Evolutionary conservation across 345 rosid species (phyloP), one percentile per base, ranked within the genome.

Genomic region (Boechera divaricarpa): DNA sequence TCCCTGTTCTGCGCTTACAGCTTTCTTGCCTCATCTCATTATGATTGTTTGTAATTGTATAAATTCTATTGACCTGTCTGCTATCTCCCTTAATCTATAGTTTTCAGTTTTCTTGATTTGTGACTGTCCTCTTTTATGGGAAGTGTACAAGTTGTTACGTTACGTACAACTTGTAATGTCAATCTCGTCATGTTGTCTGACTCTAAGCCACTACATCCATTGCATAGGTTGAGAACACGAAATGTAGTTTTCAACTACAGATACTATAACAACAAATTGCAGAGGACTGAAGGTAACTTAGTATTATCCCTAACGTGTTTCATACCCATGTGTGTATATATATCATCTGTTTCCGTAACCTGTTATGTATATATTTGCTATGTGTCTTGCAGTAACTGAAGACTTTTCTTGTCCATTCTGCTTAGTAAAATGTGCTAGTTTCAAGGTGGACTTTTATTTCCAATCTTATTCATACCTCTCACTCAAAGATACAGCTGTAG

Each of bases 371-470:
- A 73, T 38, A 2, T 72, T 65, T 76, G 53, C 54, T 77, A 24
- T 81, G 35, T 80, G 47, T 58, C 53, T 76, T 83, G 88, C 96
- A 93, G 99, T 93, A 72, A 96, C 99, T 45, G 99, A 93, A 89
- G 98, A 96, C 77, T 96, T 91, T 82, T 85, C 98, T 57, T 93
- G 99, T 82, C 96, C 99, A 74, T 91, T 96, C 81, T 93, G 99
- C 88, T 86, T 96, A 85, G 92, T 87, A 56, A 96, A 90, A 82
- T 96, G 98, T 79, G 93, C 85, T 62, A 93, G 97, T 88, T 93
- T 90, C 79, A 91, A 91, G 99, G 99, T 93, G 47, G 64, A 72
- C 67, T 68, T 62, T 74, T 28, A 36, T 69, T 53, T 62, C 61
- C 49, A 28, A 68, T 60, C 51, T 52, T 12, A 15, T 73, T 62